Percentiles rank a stretch among this genome's conserved stretches.
Conservation (phyloP, 139 green algal species). For the Picochlorum sp. region DNA sequence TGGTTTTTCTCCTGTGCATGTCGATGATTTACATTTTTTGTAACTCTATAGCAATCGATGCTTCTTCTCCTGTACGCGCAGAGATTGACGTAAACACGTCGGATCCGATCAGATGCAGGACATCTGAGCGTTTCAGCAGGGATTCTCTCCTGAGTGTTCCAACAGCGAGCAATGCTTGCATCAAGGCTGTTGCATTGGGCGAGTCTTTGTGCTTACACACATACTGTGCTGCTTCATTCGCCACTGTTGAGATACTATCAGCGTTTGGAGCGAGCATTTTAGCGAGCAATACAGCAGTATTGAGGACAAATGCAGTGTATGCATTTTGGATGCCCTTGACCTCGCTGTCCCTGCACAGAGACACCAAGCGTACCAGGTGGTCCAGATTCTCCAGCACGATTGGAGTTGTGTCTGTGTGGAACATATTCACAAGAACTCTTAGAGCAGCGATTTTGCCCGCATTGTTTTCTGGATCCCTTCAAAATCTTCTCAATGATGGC, state of each 20-base stretch:
- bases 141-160: too few species aligned
- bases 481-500: not conserved
- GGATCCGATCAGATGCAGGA: too few species aligned
- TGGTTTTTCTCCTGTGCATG: not conserved
- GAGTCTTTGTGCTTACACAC: too few species aligned
- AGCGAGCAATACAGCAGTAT: not conserved
- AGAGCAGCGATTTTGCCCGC: not conserved
- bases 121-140: too few species aligned
- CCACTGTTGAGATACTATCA: not conserved
- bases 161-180: too few species aligned
- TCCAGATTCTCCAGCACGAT: slow-evolving; percentile 22
- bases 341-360: not conserved
- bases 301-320: not conserved
- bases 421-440: not conserved
- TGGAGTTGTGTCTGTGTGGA: slow-evolving; percentile 32
- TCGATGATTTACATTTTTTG: too few species aligned
- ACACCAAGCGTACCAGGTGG: not conserved
- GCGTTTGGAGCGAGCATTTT: not conserved
- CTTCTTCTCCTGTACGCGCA: too few species aligned
- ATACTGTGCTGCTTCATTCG: too few species aligned
- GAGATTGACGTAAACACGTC: too few species aligned
- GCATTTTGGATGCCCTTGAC: not conserved
- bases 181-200: too few species aligned
- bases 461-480: not conserved
- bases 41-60: too few species aligned